Base-by-base conservation (phyloP, 169 alveolate species). In the Perkinsus chesapeaki region DNA sequence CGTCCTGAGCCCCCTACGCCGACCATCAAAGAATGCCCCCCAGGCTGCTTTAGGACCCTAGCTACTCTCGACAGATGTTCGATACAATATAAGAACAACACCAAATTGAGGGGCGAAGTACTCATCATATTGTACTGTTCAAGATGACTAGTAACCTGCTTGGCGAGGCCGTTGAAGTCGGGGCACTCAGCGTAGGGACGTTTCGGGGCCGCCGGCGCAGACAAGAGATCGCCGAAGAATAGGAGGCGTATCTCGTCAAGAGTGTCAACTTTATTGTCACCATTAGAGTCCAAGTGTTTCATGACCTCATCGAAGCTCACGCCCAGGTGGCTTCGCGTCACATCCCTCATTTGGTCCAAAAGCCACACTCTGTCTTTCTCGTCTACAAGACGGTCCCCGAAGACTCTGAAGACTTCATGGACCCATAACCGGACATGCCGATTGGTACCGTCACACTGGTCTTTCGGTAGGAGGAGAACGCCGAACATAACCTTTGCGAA, bases 1-100 rank as follows among this genome's bases (percentile, higher is more conserved):
- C 98, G 93, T 10, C 99, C 99, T 27, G 98, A 97, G 20, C 99
- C 99, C 36, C 98, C 98, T n/a, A 97, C 98, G n/a, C 99, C 99
- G 36, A 98, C 98, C 39, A 98, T 95, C 72, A 98, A 95, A 23
- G 99, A 98, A 93, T 98, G 97, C 36, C 99, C 99, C 39, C 98
- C 97, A 1, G 99, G 99, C 82, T 96, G 96, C 91, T 97, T 96
- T 90, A 97, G 92, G 27, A 97, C 97, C 43, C 99, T 94, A 38
- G 98, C 95, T 39, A 98, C 97, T 39, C 99, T 97, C 39, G 97
- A 94, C 43, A 98, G 95, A 94, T 98, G 99, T 93, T 97, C 98
- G 73, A 97, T 93, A 90, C 98, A 92, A 93, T 94, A 94, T 39
- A 94, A 92, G 96, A 97, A 97, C 93, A 97, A 94, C 39, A 98